Conservation (phyloP, 1,284 basidiomycete genomes). For the Neonothopanus nambi region DNA sequence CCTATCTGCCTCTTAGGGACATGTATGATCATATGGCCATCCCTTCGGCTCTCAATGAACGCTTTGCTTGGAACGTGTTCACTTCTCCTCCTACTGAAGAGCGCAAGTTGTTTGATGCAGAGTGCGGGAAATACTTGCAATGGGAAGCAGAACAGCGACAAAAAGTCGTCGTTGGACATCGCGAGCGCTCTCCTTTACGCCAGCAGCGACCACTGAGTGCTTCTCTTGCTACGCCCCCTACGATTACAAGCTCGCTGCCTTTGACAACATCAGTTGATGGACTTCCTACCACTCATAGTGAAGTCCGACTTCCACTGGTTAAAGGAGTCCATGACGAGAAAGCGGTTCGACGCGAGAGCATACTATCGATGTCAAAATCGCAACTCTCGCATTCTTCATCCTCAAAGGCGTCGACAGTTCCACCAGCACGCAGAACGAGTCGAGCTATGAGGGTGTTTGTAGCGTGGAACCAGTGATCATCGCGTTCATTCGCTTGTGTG, state of each 20-base stretch:
- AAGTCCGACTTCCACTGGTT: background rate
- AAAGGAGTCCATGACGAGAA: slow-evolving; percentile 23
- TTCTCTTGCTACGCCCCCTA: slow-evolving; percentile 1
- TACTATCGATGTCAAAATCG: no score
- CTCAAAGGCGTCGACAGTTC: background rate
- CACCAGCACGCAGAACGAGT: slow-evolving; percentile 40
- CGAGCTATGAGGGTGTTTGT: slow-evolving; percentile 57
- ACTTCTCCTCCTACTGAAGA: slow-evolving; percentile 40
- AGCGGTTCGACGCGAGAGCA: slow-evolving; percentile 10
- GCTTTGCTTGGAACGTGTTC: slow-evolving; percentile 46
- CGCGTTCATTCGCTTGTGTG: background rate
- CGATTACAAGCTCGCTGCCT: background rate
- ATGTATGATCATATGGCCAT: slow-evolving; percentile 60
- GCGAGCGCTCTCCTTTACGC: slow-evolving; percentile 6
- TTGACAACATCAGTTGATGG: background rate
- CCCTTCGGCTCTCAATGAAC: slow-evolving; percentile 42
- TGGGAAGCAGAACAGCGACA: slow-evolving; percentile 35
- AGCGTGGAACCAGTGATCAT: slow-evolving; percentile 50
- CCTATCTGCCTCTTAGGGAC: slow-evolving; percentile 42
- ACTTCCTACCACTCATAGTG: background rate
- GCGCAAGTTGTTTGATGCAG: slow-evolving; percentile 53
- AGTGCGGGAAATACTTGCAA: slow-evolving; percentile 54
- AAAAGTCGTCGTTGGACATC: background rate
- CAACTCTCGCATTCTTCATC: background rate
- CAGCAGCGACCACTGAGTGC: slow-evolving; percentile 5